Conservation (phyloP, 164 flowering plant species). For the Tinospora cordifolia region DNA sequence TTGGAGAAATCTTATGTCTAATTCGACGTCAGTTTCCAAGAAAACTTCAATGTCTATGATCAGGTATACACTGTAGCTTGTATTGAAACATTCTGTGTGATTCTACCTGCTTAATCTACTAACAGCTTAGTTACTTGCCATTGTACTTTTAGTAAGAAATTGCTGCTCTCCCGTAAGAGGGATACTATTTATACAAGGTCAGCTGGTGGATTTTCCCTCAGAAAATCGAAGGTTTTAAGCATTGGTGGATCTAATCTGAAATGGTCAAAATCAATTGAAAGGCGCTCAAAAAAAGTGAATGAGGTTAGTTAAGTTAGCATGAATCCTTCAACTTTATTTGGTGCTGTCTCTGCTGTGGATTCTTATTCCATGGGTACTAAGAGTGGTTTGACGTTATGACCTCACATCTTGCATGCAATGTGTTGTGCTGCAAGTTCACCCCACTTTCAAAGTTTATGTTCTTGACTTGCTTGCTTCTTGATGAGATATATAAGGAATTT, state of each 20-base stretch:
- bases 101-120: conserved; percentile 3
- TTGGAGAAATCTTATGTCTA: conserved; percentile 33
- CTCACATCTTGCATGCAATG: no score
- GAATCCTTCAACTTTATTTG: no score
- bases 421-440: background rate
- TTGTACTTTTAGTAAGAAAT: conserved; percentile 41
- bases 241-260: conserved; percentile 74
- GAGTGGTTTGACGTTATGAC: no score
- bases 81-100: conserved; percentile 3
- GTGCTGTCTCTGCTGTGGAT: background rate
- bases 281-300: conserved; percentile 60
- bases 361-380: background rate
- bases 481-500: no score
- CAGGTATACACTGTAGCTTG: conserved; percentile 30
- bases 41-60: conserved; percentile 36
- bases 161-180: conserved; percentile 53
- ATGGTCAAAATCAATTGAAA: conserved; percentile 94
- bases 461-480: background rate
- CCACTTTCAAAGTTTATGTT: background rate
- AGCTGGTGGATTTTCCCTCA: conserved; percentile 63
- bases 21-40: conserved; percentile 20
- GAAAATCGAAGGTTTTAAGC: conserved; percentile 75
- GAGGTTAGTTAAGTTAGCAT: conserved; percentile 46
- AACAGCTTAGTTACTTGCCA: background rate
- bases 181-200: conserved; percentile 80